Base-by-base conservation (phyloP, 163 green algal genomes). In the Trebouxiophyceae sp. region DNA sequence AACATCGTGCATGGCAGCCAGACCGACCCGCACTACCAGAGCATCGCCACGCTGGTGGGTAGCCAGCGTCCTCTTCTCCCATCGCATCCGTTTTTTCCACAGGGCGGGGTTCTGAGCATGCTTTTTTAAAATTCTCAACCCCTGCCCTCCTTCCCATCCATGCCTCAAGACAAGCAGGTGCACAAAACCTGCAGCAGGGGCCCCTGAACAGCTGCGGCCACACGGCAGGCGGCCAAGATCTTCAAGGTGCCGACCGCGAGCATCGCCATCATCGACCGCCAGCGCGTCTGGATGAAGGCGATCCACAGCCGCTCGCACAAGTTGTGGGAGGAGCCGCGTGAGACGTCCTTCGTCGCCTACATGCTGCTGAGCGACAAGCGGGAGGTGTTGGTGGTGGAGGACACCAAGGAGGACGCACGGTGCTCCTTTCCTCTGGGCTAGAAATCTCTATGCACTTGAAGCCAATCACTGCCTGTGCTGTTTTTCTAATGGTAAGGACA, bases 371-470 rank as follows among this genome's bases (percentile, higher is more conserved):
- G 26, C 47, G 22, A 57, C 16, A 57, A n/a, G 47, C 19, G 5
- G 47, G 22, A n/a, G 12, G 47, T 57, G 47, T 8, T 57, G 16
- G 47, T 57, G 20, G 47, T 57, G 47, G 47, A 57, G 47, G 47
- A 57, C 47, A 57, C 23, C 5, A 8, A 29, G 12, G 47, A 57
- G 47, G 47, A 57, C 22, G 23, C 47, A n/a, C 19, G 47, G 47
- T n/a, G n/a, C n/a, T n/a, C n/a, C n/a, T n/a, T n/a, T n/a, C n/a
- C n/a, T n/a, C n/a, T n/a, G n/a, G n/a, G n/a, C n/a, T n/a, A n/a
- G n/a, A n/a, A n/a, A n/a, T n/a, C n/a, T n/a, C n/a, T n/a, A n/a
- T n/a, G n/a, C n/a, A n/a, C n/a, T n/a, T n/a, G n/a, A n/a, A n/a
- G n/a, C n/a, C n/a, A n/a, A n/a, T n/a, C n/a, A n/a, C n/a, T n/a